Conservation (phyloP, 768 basidiomycete species). For the Steccherinum ochraceum region DNA sequence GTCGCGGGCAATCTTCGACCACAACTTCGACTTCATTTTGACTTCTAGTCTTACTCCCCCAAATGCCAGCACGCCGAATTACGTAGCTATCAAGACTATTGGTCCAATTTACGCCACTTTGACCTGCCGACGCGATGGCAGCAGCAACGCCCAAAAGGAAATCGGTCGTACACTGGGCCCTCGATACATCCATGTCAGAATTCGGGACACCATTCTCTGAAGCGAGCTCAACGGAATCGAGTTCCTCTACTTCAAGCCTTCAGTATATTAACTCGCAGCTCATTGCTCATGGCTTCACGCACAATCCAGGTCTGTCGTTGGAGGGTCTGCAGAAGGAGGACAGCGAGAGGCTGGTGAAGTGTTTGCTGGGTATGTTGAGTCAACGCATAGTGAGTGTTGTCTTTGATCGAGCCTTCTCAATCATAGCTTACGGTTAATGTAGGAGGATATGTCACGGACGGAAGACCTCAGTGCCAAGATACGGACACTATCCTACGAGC, state of each 20-base stretch:
- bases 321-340: slow-evolving; percentile 55
- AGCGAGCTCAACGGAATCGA: slow-evolving; percentile 39
- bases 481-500: slow-evolving; percentile 73
- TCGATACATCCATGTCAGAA: slow-evolving; percentile 35
- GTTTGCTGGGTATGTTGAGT: slow-evolving; percentile 67
- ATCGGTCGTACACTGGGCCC: slow-evolving; percentile 42
- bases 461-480: slow-evolving; percentile 72
- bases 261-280: slow-evolving; percentile 82
- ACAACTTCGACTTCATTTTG: no score
- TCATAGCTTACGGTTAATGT: background rate
- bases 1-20: no score
- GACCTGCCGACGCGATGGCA: no score
- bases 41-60: no score
- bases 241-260: slow-evolving; percentile 50
- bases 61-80: no score
- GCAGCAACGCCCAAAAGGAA: background rate
- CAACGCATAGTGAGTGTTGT: slow-evolving; percentile 62
- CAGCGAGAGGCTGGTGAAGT: slow-evolving; percentile 58
- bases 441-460: slow-evolving; percentile 74
- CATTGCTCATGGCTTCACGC: slow-evolving; percentile 71
- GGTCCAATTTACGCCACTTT: no score
- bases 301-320: slow-evolving; percentile 58
- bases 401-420: background rate
- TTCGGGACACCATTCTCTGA: slow-evolving; percentile 19
- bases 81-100: no score